A percentile compares a stretch with the other conserved stretches of the same genome.
These are phyloP conservation scores for Phytopythium aichiense DNA, from an alignment of 352 stramenopile genomes.

Conservation along the genomic window DNA sequence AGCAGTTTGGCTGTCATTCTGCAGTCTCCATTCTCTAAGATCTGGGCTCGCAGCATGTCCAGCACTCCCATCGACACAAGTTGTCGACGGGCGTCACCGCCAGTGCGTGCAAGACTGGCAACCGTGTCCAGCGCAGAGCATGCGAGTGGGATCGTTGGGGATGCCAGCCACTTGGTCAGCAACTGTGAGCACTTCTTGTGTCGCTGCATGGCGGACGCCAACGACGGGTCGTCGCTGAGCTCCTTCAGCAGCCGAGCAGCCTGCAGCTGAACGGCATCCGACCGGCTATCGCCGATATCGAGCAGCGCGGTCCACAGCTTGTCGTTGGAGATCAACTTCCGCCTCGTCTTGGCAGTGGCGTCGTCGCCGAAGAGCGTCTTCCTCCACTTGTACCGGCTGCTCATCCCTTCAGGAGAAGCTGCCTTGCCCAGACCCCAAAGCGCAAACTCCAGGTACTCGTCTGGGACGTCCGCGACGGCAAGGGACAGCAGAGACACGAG, in stretches of 20 bases:
- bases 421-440: slow-evolving; percentile 60
- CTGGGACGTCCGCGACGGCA: slow-evolving; percentile 48
- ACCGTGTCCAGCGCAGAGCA: slow-evolving; percentile 38
- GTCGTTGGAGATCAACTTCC: slow-evolving; percentile 46
- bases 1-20: slow-evolving; percentile 49
- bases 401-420: slow-evolving; percentile 27
- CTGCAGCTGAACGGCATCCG: slow-evolving; percentile 38
- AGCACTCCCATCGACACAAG: slow-evolving; percentile 34
- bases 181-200: slow-evolving; percentile 19
- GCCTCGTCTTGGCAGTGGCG: slow-evolving; percentile 34
- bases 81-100: slow-evolving; percentile 30
- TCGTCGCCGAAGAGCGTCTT: slow-evolving; percentile 65
- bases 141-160: slow-evolving; percentile 22
- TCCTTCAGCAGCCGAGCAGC: slow-evolving; percentile 35
- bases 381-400: slow-evolving; percentile 44
- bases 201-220: slow-evolving; percentile 12
- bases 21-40: slow-evolving; percentile 35
- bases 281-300: slow-evolving; percentile 15
- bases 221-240: slow-evolving; percentile 30
- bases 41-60: slow-evolving; percentile 33
- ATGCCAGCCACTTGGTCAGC: slow-evolving; percentile 46
- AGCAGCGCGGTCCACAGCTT: slow-evolving; percentile 46
- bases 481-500: slow-evolving; percentile 62
- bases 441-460: slow-evolving; percentile 64
- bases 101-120: slow-evolving; percentile 26